A percentile compares a stretch with the other conserved stretches of the same genome.
phyloP scores from a whole-genome alignment of 257 asterid genomes.

The Solanum medicagineum region DNA sequence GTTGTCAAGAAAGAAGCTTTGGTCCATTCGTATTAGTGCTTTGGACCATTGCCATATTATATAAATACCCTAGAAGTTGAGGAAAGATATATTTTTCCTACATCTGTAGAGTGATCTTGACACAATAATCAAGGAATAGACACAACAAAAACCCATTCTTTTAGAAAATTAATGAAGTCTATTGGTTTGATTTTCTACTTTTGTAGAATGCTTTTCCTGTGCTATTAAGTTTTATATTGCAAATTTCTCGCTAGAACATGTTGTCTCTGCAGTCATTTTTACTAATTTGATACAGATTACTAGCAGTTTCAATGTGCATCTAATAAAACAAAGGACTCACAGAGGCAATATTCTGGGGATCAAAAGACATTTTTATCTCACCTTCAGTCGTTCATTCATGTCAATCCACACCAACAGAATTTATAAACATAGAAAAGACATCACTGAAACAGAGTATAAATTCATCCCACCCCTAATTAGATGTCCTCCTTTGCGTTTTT shows the following conservation, averaged over 20 bases:
- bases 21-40: slow-evolving; percentile 1
- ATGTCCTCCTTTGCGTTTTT: not conserved
- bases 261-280: not conserved
- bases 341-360: not conserved
- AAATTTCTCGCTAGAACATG: not conserved
- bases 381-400: not conserved
- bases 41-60: not conserved
- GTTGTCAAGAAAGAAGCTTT: slow-evolving; percentile 4
- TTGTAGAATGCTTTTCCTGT: not conserved
- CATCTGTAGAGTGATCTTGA: not conserved
- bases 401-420: not conserved
- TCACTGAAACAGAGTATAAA: not conserved
- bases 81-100: not conserved
- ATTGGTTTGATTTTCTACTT: not conserved
- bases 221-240: not conserved
- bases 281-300: not conserved
- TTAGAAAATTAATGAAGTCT: not conserved
- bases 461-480: not conserved
- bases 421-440: not conserved
- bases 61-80: not conserved
- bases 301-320: not conserved
- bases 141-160: not conserved
- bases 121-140: not conserved
- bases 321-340: not conserved
- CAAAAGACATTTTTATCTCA: not conserved